Base-by-base conservation (phyloP, 108 stramenopile species). In the Thalassiosira profunda region DNA sequence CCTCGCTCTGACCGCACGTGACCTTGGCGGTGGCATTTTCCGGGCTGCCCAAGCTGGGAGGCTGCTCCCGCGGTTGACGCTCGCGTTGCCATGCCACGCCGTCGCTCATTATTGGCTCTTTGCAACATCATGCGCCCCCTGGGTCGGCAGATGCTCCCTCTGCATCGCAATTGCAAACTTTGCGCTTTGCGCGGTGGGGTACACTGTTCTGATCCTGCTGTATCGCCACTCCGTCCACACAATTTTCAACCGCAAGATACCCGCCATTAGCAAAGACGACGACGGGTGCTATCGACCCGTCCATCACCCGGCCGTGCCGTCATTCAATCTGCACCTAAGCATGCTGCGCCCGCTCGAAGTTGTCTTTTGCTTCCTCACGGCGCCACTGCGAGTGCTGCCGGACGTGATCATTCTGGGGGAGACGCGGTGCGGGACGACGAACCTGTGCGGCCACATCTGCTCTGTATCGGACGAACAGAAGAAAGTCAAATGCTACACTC, bases 341-440 rank as follows among this genome's bases (percentile, higher is more conserved):
- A 33, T 86, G 69, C 65, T 86, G 21, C 76, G 78, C 31, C 85
- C 85, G 11, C 42, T 86, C 2, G 85, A 86, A 65, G 73, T 83
- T 41, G 33, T 81, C 3, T 88, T 68, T 51, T 76, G 84, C 0
- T 85, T 78, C 46, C 17, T 53, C 21, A 88, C 87, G 5, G 55
- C 68, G 8, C 66, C 63, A 23, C 61, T 83, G 17, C 67, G 87
- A 21, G 75, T 85, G 26, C 43, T 85, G 29, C 87, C 87, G 17
- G 84, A 88, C 55, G 37, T 83, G 7, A 66, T 88, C 46, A 52
- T 88, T 61, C 53, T 88, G n/a, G 87, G 87, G 15, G 87, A 88
- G 52, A 74, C 80, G 12, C 82, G 87, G 12, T 88, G 87, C 58
- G 87, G 87, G 17, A 88, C 87, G 11, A 88, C 87, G 30, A 77